Percentiles rank a stretch among this genome's conserved stretches.
Evolutionary conservation across 106 monocot species (phyloP).

Genomic region (Dendrobium officinale): DNA sequence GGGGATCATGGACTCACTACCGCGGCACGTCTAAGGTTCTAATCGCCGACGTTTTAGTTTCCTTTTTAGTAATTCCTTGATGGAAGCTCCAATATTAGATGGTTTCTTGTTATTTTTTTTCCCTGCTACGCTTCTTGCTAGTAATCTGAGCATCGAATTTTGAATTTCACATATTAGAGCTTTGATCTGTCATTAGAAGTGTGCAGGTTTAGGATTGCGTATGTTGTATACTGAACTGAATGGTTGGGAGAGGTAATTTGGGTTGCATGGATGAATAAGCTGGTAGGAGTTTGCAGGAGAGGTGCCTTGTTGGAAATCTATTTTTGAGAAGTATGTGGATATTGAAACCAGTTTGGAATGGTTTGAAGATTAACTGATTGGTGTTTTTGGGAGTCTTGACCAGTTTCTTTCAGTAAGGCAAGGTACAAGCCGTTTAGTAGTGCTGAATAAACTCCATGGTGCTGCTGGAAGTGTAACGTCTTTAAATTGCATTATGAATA

Average conservation of each 20-base stretch:
- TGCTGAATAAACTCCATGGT: neutral
- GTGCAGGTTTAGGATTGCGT: neutral
- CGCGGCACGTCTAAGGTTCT: slow-evolving; percentile 87
- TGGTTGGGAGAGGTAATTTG: neutral
- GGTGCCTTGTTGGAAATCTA: neutral
- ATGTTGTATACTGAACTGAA: neutral
- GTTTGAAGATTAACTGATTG: neutral
- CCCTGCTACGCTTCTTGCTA: neutral
- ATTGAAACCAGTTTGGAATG: neutral
- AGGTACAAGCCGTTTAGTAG: neutral
- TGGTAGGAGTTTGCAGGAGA: no score
- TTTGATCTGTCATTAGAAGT: neutral
- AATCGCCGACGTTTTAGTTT: neutral
- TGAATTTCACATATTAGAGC: neutral
- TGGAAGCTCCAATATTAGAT: neutral
- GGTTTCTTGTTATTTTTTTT: neutral
- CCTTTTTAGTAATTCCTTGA: neutral
- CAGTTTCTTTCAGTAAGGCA: neutral
- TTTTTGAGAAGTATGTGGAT: neutral
- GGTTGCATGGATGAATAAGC: neutral
- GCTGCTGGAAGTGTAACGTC: neutral
- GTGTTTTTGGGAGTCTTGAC: neutral
- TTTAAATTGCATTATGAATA: neutral
- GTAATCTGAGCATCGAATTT: neutral
- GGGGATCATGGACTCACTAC: slow-evolving; percentile 92